Percentiles rank a stretch among this genome's conserved stretches.
Evolutionary conservation across 305 asterid species (phyloP).

Genomic region (Solanum hybrid): DNA sequence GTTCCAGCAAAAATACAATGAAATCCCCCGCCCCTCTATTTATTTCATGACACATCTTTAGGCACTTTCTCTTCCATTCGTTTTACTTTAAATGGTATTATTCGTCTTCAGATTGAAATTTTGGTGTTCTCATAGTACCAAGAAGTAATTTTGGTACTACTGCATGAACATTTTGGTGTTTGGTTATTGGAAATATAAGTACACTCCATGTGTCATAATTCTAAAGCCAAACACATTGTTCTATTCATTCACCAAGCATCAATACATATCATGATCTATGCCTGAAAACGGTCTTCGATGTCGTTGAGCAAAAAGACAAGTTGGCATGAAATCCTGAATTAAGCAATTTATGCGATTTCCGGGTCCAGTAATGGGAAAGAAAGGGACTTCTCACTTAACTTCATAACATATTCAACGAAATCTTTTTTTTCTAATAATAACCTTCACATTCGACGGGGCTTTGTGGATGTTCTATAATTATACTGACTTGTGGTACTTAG

Average conservation of each 20-base stretch:
- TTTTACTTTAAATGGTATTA: background rate
- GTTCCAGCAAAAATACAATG: background rate
- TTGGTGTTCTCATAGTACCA: background rate
- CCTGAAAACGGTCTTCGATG: background rate
- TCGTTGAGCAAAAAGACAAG: background rate
- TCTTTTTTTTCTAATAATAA: background rate
- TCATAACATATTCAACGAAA: background rate
- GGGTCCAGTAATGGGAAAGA: background rate
- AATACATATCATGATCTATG: background rate
- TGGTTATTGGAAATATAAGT: background rate
- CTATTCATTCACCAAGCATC: background rate
- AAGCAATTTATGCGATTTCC: background rate
- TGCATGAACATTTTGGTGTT: background rate
- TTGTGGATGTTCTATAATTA: background rate
- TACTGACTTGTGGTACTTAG: background rate
- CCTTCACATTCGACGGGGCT: background rate
- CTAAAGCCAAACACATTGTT: background rate
- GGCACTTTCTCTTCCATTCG: background rate
- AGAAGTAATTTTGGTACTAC: background rate
- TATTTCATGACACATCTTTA: background rate
- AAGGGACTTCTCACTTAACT: background rate
- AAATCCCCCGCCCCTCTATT: background rate
- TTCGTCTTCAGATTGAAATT: background rate
- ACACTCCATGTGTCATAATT: background rate
- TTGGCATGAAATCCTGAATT: background rate